Evolutionary conservation across 1,284 basidiomycete species (phyloP).

Genomic region (Rhodotorula sp.): DNA sequence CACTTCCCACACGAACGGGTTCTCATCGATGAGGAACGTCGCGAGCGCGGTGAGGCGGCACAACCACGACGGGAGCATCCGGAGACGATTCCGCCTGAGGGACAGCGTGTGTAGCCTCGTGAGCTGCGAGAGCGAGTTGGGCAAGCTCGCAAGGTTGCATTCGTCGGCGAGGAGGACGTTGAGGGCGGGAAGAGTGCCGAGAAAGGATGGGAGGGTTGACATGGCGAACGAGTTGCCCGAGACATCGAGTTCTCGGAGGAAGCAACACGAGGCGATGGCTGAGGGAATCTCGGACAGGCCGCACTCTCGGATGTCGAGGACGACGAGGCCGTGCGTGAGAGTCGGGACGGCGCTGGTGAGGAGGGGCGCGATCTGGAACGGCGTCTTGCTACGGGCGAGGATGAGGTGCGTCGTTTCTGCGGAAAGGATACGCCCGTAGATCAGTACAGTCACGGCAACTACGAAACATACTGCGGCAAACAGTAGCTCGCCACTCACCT

Average conservation of each 20-base stretch:
- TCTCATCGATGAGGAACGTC: constrained; percentile 84
- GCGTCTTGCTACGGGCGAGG: constrained; percentile 70
- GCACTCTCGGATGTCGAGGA: constrained; percentile 69
- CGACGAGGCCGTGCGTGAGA: constrained; percentile 72
- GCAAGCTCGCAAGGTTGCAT: constrained; percentile 62
- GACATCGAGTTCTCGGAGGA: constrained; percentile 90
- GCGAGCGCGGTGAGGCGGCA: constrained; percentile 74
- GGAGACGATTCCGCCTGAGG: constrained; percentile 74
- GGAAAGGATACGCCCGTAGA: no score
- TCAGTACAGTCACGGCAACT: not conserved
- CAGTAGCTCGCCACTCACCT: constrained; percentile 6
- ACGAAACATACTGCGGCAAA: fast-evolving
- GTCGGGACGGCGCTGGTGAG: constrained; percentile 66
- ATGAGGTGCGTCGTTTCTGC: constrained; percentile 85
- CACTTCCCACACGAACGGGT: constrained; percentile 91
- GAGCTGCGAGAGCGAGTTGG: constrained; percentile 64
- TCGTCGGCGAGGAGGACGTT: constrained; percentile 86
- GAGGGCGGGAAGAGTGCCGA: constrained; percentile 71
- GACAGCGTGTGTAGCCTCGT: constrained; percentile 53
- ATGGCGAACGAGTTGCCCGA: constrained; percentile 75
- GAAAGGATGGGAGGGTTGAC: constrained; percentile 73
- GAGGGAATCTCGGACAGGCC: constrained; percentile 77
- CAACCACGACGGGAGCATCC: constrained; percentile 89
- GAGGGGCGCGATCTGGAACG: constrained; percentile 71
- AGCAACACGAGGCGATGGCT: constrained; percentile 60